Evolutionary conservation across 345 rosid genomes (phyloP), one percentile per base, ranked within the genome.

Genomic region (Microthlaspi erraticum): DNA sequence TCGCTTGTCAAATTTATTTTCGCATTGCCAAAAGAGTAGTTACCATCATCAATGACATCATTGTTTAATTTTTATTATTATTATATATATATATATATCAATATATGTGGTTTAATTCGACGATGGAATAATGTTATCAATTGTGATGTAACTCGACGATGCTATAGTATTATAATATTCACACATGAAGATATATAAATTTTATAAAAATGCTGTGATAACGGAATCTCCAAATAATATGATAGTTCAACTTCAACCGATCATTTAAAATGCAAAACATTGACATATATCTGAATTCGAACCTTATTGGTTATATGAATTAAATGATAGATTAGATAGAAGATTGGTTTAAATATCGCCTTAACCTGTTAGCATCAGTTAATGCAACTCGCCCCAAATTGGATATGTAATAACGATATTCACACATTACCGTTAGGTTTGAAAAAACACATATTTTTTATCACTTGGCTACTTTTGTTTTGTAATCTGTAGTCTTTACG

Each of bases 1-100:
- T 68, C 63, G 17, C 13, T 17, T 68, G 51, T 56, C 39, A 63
- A 70, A 57, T 33, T 43, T 70, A 50, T 57, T 33, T 61, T 76
- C 57, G 79, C 66, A 48, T 12, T 64, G n/a, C 75, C 70, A 29
- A 61, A 53, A 44, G 7, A 66, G 23, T 66, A 23, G 29, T 23
- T 23, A 10, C 20, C 16, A 64, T 19, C 7, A 43, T 36, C 37
- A 32, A 18, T 42, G 51, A n/a, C 33, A 60, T 7, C 29, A 19
- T 10, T 33, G 19, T 13, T 43, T 55, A 3, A 5, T 17, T 34
- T 36, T 31, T 37, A 57, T 34, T 36, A 18, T 9, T n/a, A 26
- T 26, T 26, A 26, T 26, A 26, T 26, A 26, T 26, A 3, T n/a
- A n/a, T n/a, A n/a, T n/a, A n/a, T n/a, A n/a, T n/a, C n/a, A n/a